These are phyloP conservation scores for Breynia disticha DNA, from an alignment of 441 rosid species.

Conservation along the genomic window DNA sequence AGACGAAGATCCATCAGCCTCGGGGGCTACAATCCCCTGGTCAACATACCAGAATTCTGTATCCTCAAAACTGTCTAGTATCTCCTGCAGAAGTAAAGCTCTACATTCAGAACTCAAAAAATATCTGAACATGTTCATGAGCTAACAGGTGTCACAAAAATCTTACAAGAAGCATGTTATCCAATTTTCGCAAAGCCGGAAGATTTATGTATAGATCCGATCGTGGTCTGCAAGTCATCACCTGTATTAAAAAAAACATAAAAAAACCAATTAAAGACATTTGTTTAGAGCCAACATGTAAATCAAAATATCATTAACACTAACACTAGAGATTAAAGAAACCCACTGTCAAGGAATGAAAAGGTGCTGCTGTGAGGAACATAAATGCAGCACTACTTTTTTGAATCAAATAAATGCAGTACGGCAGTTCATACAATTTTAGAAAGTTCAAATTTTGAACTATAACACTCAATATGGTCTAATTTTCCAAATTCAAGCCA, in stretches of 20 bases:
- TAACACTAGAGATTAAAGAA: too few relatives aligned
- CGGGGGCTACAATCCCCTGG: conserved; percentile 75
- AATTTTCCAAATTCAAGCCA: not conserved
- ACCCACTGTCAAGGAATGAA: too few relatives aligned
- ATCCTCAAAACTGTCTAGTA: conserved; percentile 67
- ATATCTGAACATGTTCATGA: not conserved
- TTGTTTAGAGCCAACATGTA: too few relatives aligned
- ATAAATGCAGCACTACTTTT: too few relatives aligned
- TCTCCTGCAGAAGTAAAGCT: conserved; percentile 45
- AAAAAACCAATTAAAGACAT: not conserved
- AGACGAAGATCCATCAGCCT: conserved; percentile 70
- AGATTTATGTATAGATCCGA: conserved; percentile 81
- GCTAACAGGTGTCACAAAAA: conserved; percentile 5
- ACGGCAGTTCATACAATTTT: too few relatives aligned
- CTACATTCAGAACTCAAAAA: conserved; percentile 4
- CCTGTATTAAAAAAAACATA: conserved; percentile 34
- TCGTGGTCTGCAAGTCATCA: conserved; percentile 92
- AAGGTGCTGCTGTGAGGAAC: too few relatives aligned
- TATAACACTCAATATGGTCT: not conserved
- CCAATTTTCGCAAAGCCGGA: conserved; percentile 86
- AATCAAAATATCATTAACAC: too few relatives aligned
- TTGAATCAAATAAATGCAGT: too few relatives aligned
- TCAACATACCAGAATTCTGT: conserved; percentile 95
- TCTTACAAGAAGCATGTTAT: conserved; percentile 95
- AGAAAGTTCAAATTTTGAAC: not conserved